Evolutionary conservation across 139 green algal species (phyloP).

Genomic region (Ettlia oleoabundans): DNA sequence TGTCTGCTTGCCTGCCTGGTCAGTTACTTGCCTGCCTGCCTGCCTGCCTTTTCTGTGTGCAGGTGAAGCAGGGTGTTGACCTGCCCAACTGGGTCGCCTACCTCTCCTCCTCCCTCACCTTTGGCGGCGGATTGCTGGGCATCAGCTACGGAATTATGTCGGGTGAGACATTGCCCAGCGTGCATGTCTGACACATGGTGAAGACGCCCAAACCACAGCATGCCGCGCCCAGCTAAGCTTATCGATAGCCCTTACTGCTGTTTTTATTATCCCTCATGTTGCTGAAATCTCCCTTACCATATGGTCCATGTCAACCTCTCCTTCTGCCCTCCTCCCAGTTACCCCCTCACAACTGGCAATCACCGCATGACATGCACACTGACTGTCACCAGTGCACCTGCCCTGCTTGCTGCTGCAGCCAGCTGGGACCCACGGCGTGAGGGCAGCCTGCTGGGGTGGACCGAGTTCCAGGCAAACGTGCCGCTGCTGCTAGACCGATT

Average conservation of each 20-base stretch:
- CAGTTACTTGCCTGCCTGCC: too few relatives aligned
- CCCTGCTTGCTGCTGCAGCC: not conserved
- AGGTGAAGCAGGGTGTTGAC: constrained; percentile 70
- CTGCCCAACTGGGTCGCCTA: constrained; percentile 73
- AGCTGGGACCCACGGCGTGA: constrained; percentile 74
- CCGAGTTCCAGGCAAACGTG: constrained; percentile 68
- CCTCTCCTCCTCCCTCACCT: constrained; percentile 59
- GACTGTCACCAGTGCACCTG: too few relatives aligned
- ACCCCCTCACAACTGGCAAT: too few relatives aligned
- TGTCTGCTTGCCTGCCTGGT: too few relatives aligned
- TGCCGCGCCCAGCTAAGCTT: too few relatives aligned
- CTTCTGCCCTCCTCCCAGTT: too few relatives aligned
- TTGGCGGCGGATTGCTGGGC: constrained; percentile 77
- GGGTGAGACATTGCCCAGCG: constrained; percentile 1
- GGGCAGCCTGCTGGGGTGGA: constrained; percentile 57
- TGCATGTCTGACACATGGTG: not conserved
- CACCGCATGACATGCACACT: too few relatives aligned
- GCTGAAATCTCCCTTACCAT: too few relatives aligned
- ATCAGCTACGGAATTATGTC: constrained; percentile 82
- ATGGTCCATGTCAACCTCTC: too few relatives aligned
- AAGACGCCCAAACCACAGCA: too few relatives aligned
- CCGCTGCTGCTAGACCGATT: constrained; percentile 55
- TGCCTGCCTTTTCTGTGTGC: not conserved
- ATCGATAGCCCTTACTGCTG: too few relatives aligned
- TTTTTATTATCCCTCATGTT: too few relatives aligned